These are phyloP conservation scores for Babesia sp. DNA, from an alignment of 169 alveolate species.

Conservation along the genomic window DNA sequence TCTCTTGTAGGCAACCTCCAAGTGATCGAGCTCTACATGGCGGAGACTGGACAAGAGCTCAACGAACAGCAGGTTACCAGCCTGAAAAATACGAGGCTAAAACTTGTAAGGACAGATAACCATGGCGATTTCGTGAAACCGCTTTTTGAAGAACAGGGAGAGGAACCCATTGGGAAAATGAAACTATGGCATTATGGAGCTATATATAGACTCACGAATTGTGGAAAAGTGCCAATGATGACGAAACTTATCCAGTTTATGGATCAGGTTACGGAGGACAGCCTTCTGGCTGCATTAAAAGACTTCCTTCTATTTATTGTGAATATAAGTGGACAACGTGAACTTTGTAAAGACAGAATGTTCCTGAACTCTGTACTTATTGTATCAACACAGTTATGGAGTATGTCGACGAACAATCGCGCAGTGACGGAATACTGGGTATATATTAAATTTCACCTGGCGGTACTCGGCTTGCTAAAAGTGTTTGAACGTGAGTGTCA, in stretches of 20 bases:
- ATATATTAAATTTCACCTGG: background rate
- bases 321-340: background rate
- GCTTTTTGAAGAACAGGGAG: background rate
- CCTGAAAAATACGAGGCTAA: conserved; percentile 26
- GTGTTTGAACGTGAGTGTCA: conserved; percentile 16
- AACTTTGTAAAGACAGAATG: conserved; percentile 7
- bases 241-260: background rate
- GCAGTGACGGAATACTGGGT: conserved; percentile 5
- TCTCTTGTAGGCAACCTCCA: conserved; percentile 52
- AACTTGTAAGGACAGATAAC: conserved; percentile 28
- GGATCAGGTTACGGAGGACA: background rate
- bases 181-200: conserved; percentile 56
- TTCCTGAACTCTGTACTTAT: conserved; percentile 8
- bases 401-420: background rate
- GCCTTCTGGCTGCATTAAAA: conserved; percentile 14
- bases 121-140: conserved; percentile 20
- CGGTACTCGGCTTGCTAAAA: conserved; percentile 1
- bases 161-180: conserved; percentile 29
- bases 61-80: conserved; percentile 7
- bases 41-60: background rate
- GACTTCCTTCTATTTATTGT: conserved; percentile 17
- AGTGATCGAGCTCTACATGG: conserved; percentile 20
- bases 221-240: background rate
- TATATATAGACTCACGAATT: conserved; percentile 1
- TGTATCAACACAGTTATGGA: conserved; percentile 14